Evolutionary conservation across 1,284 basidiomycete genomes (phyloP).

Genomic region (Tylopilus sp.): DNA sequence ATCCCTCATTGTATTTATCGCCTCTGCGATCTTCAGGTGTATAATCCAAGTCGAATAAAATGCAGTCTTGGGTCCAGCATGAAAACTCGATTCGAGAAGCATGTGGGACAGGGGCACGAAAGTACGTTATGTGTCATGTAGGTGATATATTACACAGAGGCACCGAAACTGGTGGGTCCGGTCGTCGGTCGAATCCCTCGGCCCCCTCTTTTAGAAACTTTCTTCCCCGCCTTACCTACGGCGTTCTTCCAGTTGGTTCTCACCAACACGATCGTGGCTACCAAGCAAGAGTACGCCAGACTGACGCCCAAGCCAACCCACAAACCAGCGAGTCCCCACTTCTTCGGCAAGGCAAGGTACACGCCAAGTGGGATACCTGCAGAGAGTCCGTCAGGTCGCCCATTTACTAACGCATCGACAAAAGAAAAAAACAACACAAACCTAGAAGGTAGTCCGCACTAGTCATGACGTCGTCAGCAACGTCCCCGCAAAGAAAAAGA

Average conservation of each 20-base stretch:
- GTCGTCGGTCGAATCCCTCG: background rate
- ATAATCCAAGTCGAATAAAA: slow-evolving; percentile 20
- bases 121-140: background rate
- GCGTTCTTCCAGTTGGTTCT: slow-evolving; percentile 18
- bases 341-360: slow-evolving; percentile 23
- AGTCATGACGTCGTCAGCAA: slow-evolving; percentile 4
- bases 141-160: background rate
- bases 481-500: background rate
- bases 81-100: background rate
- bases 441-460: slow-evolving; percentile 25
- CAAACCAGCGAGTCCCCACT: slow-evolving; percentile 29
- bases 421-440: slow-evolving; percentile 6
- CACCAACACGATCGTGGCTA: slow-evolving; percentile 20
- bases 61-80: slow-evolving; percentile 8
- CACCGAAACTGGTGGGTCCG: background rate
- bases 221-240: background rate
- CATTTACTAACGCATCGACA: background rate
- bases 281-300: slow-evolving; percentile 20
- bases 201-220: background rate
- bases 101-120: background rate
- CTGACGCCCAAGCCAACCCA: slow-evolving; percentile 26
- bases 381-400: background rate
- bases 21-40: slow-evolving; percentile 17
- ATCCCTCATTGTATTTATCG: slow-evolving; percentile 28
- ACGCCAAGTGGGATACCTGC: slow-evolving; percentile 29